A percentile compares a stretch with the other conserved stretches of the same genome.
phyloP scores from a whole-genome alignment of 257 asterid species.

The Ligustrum vulgare region DNA sequence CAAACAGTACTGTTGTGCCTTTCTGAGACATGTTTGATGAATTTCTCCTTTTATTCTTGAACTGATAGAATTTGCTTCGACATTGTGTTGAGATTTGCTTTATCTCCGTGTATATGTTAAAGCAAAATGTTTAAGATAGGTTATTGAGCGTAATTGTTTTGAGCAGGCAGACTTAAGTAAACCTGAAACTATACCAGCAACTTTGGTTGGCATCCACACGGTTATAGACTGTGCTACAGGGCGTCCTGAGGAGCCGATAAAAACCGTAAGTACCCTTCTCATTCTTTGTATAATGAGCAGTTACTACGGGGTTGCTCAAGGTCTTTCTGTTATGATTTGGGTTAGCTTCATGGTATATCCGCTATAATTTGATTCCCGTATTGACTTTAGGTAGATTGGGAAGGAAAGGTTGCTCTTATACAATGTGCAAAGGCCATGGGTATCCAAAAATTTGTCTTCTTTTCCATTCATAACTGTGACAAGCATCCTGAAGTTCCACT shows the following conservation, averaged over 20 bases:
- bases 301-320: background rate
- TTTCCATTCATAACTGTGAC: slow-evolving; percentile 95
- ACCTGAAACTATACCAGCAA: slow-evolving; percentile 96
- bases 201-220: slow-evolving; percentile 90
- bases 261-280: slow-evolving; percentile 59
- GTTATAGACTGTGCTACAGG: slow-evolving; percentile 99
- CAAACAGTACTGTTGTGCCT: background rate
- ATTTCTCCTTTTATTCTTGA: too few species aligned
- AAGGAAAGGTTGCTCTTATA: slow-evolving; percentile 98
- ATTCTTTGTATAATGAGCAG: slow-evolving; percentile 5
- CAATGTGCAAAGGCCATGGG: slow-evolving; percentile 99
- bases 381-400: slow-evolving; percentile 96
- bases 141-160: slow-evolving; percentile 21
- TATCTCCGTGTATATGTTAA: background rate
- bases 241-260: slow-evolving; percentile 96
- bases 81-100: background rate
- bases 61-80: background rate
- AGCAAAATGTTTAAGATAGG: background rate
- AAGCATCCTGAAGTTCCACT: slow-evolving; percentile 98
- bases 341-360: slow-evolving; percentile 7
- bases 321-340: background rate
- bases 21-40: background rate
- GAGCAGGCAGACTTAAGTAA: slow-evolving; percentile 94
- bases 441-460: slow-evolving; percentile 81
- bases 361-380: slow-evolving; percentile 24